Evolutionary conservation across 495 filamentous ascomycete species (phyloP), one percentile per base, ranked within the genome.

Genomic region (Trichocladium antarcticum): DNA sequence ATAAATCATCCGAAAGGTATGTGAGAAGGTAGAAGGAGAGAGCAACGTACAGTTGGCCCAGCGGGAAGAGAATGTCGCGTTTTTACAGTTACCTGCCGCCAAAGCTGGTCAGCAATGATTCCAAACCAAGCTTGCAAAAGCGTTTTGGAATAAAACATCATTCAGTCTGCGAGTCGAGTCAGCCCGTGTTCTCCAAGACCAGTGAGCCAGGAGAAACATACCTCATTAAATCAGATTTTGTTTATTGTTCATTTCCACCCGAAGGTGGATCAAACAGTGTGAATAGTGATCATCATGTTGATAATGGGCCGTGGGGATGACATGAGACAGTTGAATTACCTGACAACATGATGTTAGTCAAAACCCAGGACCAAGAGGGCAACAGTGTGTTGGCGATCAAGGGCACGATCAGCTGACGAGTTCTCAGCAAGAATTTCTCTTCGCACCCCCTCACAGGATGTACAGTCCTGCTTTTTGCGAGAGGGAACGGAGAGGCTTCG

Each of bases 211-310:
- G 31, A 17, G 7, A 16, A 10, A 73, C 77, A 69, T 73, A 89
- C 84, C 85, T 90, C 85, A 92, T 92, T 93, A 93, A 89, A 95
- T 95, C 89, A 95, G 89, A 94, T 83, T 92, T 90, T 87, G 75
- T 72, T 65, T 50, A 56, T 76, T 77, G 83, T 85, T 92, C 88
- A 93, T 82, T 67, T 74, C 81, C 80, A 59, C 73, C 67, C 61
- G 57, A 69, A 66, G 67, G 68, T 70, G 70, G 80, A 78, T 95
- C 89, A 89, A 88, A 95, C 85, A 95, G 89, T 95, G 89, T 95
- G 89, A 95, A 95, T 95, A 74, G 60, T 61, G 46, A 56, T 73
- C 71, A 74, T 74, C 70, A 73, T 70, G 35, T 53, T 44, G 39
- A 45, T 47, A 55, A 51, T 50, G 57, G 51, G 50, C 42, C 50